phyloP scores from a whole-genome alignment of 2,329 filamentous ascomycete genomes.

The Helotiales sp. region DNA sequence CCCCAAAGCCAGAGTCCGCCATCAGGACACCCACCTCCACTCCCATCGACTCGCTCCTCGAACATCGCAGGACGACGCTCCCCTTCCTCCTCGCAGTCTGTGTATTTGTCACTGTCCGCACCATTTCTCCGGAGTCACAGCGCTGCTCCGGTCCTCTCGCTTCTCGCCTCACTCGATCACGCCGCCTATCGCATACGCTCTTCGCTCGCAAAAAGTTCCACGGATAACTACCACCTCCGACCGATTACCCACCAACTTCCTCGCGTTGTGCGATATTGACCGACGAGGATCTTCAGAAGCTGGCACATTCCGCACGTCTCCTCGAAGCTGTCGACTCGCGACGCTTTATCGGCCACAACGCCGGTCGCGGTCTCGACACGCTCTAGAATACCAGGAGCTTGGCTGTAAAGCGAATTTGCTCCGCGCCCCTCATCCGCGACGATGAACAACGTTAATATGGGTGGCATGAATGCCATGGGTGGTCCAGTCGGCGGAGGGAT shows the following conservation, averaged over 20 bases:
- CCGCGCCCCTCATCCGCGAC: slow-evolving; percentile 37
- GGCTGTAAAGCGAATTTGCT: slow-evolving; percentile 27
- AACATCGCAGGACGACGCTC: slow-evolving; percentile 12
- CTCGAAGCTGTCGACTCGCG: slow-evolving; percentile 8
- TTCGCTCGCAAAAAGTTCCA: slow-evolving; percentile 10
- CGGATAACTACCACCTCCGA: slow-evolving; percentile 1
- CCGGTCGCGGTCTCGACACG: slow-evolving; percentile 12
- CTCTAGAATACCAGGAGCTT: slow-evolving; percentile 29
- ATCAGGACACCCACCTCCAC: slow-evolving; percentile 5
- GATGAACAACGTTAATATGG: slow-evolving; percentile 57
- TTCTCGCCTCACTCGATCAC: slow-evolving; percentile 6
- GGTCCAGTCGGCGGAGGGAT: slow-evolving; percentile 66
- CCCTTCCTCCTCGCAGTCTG: not conserved
- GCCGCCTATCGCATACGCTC: slow-evolving; percentile 14
- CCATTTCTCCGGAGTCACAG: not conserved
- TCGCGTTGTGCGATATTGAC: not conserved
- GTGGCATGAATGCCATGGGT: slow-evolving; percentile 68
- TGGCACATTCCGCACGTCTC: not conserved
- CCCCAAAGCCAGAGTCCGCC: slow-evolving; percentile 3
- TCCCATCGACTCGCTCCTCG: slow-evolving; percentile 1
- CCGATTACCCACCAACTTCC: not conserved
- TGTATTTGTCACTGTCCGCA: slow-evolving; percentile 7
- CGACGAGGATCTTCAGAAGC: not conserved
- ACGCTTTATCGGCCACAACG: slow-evolving; percentile 6
- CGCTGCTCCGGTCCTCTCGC: slow-evolving; percentile 5